phyloP scores from a whole-genome alignment of 257 asterid genomes.

The Solanum bukasovii region DNA sequence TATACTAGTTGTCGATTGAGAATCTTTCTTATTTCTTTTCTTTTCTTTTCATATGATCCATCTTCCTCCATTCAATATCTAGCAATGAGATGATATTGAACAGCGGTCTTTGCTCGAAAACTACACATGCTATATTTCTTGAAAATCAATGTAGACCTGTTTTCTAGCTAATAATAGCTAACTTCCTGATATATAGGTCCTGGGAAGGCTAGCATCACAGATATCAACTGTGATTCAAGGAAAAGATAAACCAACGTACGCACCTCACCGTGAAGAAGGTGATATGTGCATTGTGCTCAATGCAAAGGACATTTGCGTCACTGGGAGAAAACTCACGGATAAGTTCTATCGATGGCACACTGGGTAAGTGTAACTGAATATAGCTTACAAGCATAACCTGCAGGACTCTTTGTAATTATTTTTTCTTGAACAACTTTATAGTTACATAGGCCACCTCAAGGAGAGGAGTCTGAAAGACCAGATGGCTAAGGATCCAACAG shows the following conservation, averaged over 20 bases:
- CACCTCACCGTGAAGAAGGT: constrained; percentile 69
- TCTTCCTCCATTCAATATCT: neutral
- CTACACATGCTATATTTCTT: neutral
- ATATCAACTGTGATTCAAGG: constrained; percentile 90
- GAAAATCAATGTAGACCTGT: neutral
- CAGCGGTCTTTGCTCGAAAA: neutral
- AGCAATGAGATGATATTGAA: neutral
- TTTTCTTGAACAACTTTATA: constrained; percentile 8
- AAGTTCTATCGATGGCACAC: constrained; percentile 92
- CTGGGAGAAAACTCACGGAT: constrained; percentile 93
- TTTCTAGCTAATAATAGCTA: neutral
- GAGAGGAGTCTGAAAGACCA: constrained; percentile 94
- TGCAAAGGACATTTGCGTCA: constrained; percentile 79
- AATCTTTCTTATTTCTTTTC: neutral
- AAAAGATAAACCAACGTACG: constrained; percentile 87
- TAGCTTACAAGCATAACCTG: neutral
- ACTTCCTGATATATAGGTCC: constrained; percentile 35
- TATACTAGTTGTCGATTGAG: neutral
- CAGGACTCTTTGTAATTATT: neutral
- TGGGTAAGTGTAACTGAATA: constrained; percentile 40
- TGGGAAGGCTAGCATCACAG: constrained; percentile 90
- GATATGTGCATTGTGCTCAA: constrained; percentile 88
- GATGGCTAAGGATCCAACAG: constrained; percentile 97
- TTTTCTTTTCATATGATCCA: neutral
- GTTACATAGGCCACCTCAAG: constrained; percentile 90